These are phyloP conservation scores for Vanrija sp. DNA, from an alignment of 1,284 basidiomycete genomes.

Conservation along the genomic window DNA sequence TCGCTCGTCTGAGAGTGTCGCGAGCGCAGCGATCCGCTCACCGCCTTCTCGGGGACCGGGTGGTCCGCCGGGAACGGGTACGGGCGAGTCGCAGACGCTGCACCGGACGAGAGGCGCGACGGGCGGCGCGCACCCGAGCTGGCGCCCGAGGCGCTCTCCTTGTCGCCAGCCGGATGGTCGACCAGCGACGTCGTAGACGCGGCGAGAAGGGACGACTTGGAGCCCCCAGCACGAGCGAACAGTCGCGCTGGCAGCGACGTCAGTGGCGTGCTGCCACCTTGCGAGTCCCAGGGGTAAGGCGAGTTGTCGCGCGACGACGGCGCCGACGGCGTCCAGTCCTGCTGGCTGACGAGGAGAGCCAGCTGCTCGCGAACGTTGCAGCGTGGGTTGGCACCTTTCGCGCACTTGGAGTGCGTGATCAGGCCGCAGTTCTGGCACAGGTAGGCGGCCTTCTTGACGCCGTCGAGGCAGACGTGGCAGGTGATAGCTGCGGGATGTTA, in stretches of 20 bases:
- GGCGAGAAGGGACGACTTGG: constrained; percentile 8
- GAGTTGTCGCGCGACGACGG: constrained; percentile 3
- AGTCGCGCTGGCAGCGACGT: constrained; percentile 10
- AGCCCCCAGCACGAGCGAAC: constrained; percentile 11
- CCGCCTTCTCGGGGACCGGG: too few relatives aligned
- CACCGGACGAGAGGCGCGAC: too few relatives aligned
- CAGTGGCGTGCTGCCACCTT: background rate
- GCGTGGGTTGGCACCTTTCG: constrained; percentile 64
- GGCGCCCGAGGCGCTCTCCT: background rate
- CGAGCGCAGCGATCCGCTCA: constrained; percentile 7
- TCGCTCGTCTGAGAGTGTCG: constrained; percentile 14
- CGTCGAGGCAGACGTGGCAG: constrained; percentile 75
- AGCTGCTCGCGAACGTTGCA: constrained; percentile 62
- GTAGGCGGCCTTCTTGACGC: constrained; percentile 79
- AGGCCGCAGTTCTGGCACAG: constrained; percentile 85
- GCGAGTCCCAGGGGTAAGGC: background rate
- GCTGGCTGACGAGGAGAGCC: constrained; percentile 29
- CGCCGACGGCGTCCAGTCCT: constrained; percentile 8
- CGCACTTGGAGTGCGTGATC: constrained; percentile 79
- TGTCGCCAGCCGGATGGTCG: background rate
- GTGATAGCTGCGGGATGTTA: constrained; percentile 61
- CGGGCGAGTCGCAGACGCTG: too few relatives aligned
- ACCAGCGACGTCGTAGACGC: constrained; percentile 10
- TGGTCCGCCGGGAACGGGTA: too few relatives aligned
- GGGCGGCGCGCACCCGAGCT: too few relatives aligned